phyloP scores from a whole-genome alignment of 2,329 filamentous ascomycete genomes.

The Trichoderma pleuroti region DNA sequence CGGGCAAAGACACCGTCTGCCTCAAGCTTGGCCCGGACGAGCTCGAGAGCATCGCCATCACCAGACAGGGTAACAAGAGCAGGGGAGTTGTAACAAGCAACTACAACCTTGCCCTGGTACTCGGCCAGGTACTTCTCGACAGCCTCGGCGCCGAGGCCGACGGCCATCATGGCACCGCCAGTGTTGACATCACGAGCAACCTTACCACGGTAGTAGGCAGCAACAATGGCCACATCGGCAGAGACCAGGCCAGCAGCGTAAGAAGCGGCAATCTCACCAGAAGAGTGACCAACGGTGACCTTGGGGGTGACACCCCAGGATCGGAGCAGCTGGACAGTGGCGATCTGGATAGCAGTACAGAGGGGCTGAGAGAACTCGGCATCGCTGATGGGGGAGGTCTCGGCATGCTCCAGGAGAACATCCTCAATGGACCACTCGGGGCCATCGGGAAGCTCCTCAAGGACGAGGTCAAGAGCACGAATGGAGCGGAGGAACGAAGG shows the following conservation, averaged over 20 bases:
- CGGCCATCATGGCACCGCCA: slow-evolving; percentile 38
- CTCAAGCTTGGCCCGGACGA: slow-evolving; percentile 12
- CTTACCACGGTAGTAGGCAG: slow-evolving; percentile 39
- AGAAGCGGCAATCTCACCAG: slow-evolving; percentile 44
- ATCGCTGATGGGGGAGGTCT: neutral
- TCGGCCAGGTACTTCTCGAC: slow-evolving; percentile 18
- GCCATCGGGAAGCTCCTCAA: neutral
- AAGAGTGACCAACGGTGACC: slow-evolving; percentile 41
- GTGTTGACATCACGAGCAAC: neutral
- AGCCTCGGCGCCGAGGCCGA: slow-evolving; percentile 33
- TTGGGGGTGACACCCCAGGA: slow-evolving; percentile 29
- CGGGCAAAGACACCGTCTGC: slow-evolving; percentile 20
- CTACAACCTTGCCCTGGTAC: slow-evolving; percentile 23
- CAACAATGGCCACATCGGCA: slow-evolving; percentile 34
- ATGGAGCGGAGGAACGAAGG: slow-evolving; percentile 13
- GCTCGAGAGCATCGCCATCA: slow-evolving; percentile 21
- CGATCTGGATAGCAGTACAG: slow-evolving; percentile 36
- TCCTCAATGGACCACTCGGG: slow-evolving; percentile 6
- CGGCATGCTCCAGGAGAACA: neutral
- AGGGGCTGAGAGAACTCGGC: slow-evolving; percentile 29
- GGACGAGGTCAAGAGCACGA: neutral
- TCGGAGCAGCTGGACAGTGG: slow-evolving; percentile 24
- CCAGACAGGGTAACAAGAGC: slow-evolving; percentile 25
- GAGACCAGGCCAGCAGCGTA: slow-evolving; percentile 39
- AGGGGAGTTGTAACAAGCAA: slow-evolving; percentile 27